Evolutionary conservation across 2,329 filamentous ascomycete genomes (phyloP), one percentile per base, ranked within the genome.

Genomic region (Colletotrichum truncatum): DNA sequence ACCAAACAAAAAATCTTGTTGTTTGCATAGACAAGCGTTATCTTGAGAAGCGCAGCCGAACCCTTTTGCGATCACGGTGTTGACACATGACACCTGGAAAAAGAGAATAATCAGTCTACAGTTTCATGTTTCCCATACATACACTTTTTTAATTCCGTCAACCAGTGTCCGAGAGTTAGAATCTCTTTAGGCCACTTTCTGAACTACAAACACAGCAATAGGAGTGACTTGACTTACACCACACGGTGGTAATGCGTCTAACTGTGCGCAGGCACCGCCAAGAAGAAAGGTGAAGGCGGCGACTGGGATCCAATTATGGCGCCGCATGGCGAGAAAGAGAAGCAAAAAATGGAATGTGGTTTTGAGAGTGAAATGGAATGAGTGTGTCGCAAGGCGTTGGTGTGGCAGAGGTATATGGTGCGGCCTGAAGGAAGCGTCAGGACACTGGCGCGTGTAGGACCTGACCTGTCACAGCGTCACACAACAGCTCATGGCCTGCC

Each of bases 21-120:
- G 76, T 26, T 66, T 69, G 67, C 83, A 85, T 14, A 84, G 73
- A 66, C 83, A 85, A 14, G 72, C 25, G 1, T 57, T 71, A 57
- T 77, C 74, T 6, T 72, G 71, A 10, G 64, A 64, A 6, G 67
- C 67, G 52, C 75, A 77, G 26, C 71, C 72, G 10, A 75, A 60
- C 10, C 34, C 67, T 38, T 65, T 59, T 14, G 66, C 58, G 43
- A 64, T 68, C 14, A 68, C 67, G 30, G 59, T 68, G 45, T 66
- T 64, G 58, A 63, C 48, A 34, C 65, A 69, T 3, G 41, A 43
- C 25, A 66, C 18, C 67, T 68, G n/a, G n/a, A 16, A 23, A 14
- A 10, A 9, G 6, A 25, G 3, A 25, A 9, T 14, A 16, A 25
- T 64, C 25, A 64, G 52, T 30, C 6, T 4, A 18, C 5, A 9